These are phyloP conservation scores for Aspergillus caelatus DNA, from an alignment of 2,329 filamentous ascomycete genomes.

Conservation along the genomic window DNA sequence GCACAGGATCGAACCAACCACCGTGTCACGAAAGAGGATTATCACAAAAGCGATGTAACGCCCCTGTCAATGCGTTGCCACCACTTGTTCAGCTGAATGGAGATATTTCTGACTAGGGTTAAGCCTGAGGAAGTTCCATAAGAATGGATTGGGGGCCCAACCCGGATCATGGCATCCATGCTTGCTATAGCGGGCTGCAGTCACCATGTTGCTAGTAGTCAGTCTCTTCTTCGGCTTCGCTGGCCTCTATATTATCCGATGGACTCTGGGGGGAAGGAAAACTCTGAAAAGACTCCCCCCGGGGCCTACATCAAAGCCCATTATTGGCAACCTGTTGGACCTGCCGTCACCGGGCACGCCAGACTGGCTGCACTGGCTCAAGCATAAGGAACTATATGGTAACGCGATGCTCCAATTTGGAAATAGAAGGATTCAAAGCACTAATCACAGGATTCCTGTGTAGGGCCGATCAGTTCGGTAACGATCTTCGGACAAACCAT, in stretches of 20 bases:
- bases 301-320: conserved; percentile 50
- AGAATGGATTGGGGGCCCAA: background rate
- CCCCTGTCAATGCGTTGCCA: background rate
- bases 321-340: conserved; percentile 54
- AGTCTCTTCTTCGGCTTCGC: background rate
- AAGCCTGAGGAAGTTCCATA: background rate
- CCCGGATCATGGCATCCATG: background rate
- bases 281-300: conserved; percentile 42
- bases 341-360: conserved; percentile 43
- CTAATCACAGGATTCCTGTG: background rate
- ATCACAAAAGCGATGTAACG: background rate
- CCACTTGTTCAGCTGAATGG: background rate
- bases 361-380: conserved; percentile 45
- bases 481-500: conserved; percentile 35
- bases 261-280: background rate
- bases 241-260: conserved; percentile 1
- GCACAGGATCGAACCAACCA: background rate
- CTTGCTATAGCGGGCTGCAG: background rate
- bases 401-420: background rate
- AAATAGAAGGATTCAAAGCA: background rate
- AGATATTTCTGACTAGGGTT: background rate
- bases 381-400: conserved; percentile 44
- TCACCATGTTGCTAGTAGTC: background rate
- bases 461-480: conserved; percentile 37
- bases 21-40: no score